Percentiles rank a stretch among this genome's conserved stretches.
Conservation (phyloP, 2,329 filamentous ascomycete genomes). For the Ampelomyces quisqualis region DNA sequence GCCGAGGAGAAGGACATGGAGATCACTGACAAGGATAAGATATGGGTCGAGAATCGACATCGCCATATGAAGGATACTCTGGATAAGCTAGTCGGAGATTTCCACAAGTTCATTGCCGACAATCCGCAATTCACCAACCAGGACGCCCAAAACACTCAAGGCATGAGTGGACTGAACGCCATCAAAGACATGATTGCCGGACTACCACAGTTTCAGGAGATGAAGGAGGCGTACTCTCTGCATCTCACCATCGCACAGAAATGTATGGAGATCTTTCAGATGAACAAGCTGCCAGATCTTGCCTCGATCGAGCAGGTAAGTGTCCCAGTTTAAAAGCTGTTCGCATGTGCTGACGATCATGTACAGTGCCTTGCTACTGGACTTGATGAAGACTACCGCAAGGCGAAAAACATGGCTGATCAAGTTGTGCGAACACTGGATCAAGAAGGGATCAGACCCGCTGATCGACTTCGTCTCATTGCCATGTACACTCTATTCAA, state of each 20-base stretch:
- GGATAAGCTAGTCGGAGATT: constrained; percentile 87
- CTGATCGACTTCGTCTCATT: constrained; percentile 81
- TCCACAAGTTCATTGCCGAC: constrained; percentile 84
- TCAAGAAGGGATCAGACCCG: constrained; percentile 68
- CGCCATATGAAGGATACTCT: constrained; percentile 98
- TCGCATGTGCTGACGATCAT: constrained; percentile 4
- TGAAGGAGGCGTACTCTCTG: constrained; percentile 91
- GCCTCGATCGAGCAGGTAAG: constrained; percentile 78
- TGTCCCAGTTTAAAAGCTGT: not conserved
- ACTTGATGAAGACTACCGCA: constrained; percentile 86
- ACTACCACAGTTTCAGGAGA: constrained; percentile 88
- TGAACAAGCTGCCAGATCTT: constrained; percentile 80
- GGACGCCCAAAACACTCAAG: constrained; percentile 66
- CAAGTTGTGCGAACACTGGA: constrained; percentile 86
- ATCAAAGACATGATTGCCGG: constrained; percentile 98
- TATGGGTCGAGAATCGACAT: constrained; percentile 95
- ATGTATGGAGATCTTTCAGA: constrained; percentile 91
- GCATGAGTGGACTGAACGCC: constrained; percentile 81
- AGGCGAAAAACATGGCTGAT: constrained; percentile 85
- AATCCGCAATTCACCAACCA: constrained; percentile 89
- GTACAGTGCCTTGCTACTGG: constrained; percentile 76
- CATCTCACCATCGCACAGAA: constrained; percentile 97
- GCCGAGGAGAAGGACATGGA: constrained; percentile 88
- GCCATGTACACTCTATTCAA: constrained; percentile 83
- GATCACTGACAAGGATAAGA: constrained; percentile 83